Base-by-base conservation (phyloP, 1,139 yeast genomes). In the Sugiyamaella grinbergsii region DNA sequence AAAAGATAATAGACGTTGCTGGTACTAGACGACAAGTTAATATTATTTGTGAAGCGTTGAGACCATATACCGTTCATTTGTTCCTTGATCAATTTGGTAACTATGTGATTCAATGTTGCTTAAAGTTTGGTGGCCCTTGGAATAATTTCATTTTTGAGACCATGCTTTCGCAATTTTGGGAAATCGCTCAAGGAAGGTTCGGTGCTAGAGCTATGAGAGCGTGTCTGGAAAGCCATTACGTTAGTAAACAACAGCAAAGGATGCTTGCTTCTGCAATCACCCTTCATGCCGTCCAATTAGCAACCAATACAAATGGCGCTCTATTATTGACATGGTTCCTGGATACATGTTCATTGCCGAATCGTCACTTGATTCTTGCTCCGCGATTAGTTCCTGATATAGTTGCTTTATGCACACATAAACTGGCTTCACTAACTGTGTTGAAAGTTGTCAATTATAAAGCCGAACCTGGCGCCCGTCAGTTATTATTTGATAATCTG, bases 31-130 rank as follows among this genome's bases (percentile, higher is more conserved):
- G 89, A 56, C 96, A 91, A 67, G 83, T 80, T 69, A 72, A 76
- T 60, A 67, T 83, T 50, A 86, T 93, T 50, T 83, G 84, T 6
- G 76, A 79, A 13, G 80, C 91, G 32, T 77, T 93, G 54, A 80
- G 82, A 57, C 95, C 96, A 2, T 90, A 85, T 65, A 80, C 95
- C 38, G 89, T 86, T 1, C 88, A 91, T 51, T 74, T 93, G 58
- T 87, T 94, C 65, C 83, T 90, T 64, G 99, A 93, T 66, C 98
- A 93, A 68, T 93, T 87, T 74, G 99, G 98, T 54, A 93, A 93
- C 68, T 93, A 93, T 67, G 98, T 91, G 16, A 80, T 93, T 53
- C 98, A 93, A 71, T 90, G 97, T 50, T 94, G 96, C 62, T 77
- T 90, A 58, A 87, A 87, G 64, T 93, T 90, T 71, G 95, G 93